A percentile compares a stretch with the other conserved stretches of the same genome.
Evolutionary conservation across 148 eudicot species (phyloP).

Genomic region (Rhododendron simsii): DNA sequence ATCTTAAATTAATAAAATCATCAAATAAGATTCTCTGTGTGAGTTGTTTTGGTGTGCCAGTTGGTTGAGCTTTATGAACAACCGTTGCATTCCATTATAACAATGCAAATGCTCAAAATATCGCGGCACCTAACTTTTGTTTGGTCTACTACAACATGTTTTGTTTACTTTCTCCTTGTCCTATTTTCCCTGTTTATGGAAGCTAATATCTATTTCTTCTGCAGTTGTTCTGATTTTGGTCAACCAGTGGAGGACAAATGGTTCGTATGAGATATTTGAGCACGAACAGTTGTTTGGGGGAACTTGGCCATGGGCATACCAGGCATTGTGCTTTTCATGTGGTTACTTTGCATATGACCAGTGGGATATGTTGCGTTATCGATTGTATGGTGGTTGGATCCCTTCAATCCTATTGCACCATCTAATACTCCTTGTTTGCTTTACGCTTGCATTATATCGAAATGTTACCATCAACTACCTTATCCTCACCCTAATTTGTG

Average conservation of each 20-base stretch:
- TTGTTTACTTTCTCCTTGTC: background rate
- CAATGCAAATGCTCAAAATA: background rate
- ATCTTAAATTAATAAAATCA: background rate
- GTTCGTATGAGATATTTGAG: conserved; percentile 46
- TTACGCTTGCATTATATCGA: conserved; percentile 82
- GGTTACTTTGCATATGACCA: conserved; percentile 98
- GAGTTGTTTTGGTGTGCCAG: background rate
- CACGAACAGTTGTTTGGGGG: conserved; percentile 60
- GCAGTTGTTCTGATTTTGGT: conserved; percentile 71
- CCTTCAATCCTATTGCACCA: conserved; percentile 87
- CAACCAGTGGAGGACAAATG: conserved; percentile 34
- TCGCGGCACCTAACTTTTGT: background rate
- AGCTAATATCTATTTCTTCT: conserved; percentile 7
- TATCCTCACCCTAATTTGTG: conserved; percentile 86
- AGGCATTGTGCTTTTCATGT: conserved; percentile 69
- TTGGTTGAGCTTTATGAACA: background rate
- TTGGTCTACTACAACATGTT: background rate
- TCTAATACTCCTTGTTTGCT: conserved; percentile 79
- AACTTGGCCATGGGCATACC: conserved; percentile 78
- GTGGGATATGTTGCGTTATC: conserved; percentile 69
- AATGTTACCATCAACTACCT: conserved; percentile 94
- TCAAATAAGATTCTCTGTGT: background rate
- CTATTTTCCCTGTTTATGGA: background rate
- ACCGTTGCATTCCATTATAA: background rate
- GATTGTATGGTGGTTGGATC: conserved; percentile 59